Conservation (phyloP, 768 basidiomycete species). For the Boletus vinaceobasis region DNA sequence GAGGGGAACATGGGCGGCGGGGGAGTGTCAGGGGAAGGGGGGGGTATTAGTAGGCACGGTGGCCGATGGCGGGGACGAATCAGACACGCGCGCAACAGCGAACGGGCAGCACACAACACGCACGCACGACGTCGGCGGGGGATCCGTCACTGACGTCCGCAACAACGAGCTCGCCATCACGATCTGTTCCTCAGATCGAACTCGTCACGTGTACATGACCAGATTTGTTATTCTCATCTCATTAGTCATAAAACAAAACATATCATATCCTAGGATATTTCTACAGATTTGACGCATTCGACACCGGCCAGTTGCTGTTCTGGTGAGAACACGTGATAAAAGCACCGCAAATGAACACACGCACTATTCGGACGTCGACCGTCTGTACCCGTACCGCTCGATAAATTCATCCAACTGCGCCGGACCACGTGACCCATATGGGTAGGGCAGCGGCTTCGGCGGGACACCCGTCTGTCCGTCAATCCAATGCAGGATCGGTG, state of each 20-base stretch:
- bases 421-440: slow-evolving; percentile 96
- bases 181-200: slow-evolving; percentile 29
- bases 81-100: slow-evolving; percentile 18
- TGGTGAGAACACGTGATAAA: background rate
- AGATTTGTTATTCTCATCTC: slow-evolving; percentile 1
- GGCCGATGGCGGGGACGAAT: slow-evolving; percentile 20
- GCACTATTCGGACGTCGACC: slow-evolving; percentile 69
- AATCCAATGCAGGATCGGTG: slow-evolving; percentile 94
- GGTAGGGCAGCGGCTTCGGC: slow-evolving; percentile 76
- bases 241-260: too few species aligned
- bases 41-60: slow-evolving; percentile 8
- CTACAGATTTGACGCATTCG: slow-evolving; percentile 26
- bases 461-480: slow-evolving; percentile 66
- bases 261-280: background rate
- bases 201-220: slow-evolving; percentile 22
- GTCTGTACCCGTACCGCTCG: slow-evolving; percentile 71
- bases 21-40: background rate
- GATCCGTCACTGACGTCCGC: slow-evolving; percentile 23
- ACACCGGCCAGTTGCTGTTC: slow-evolving; percentile 27
- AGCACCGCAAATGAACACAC: slow-evolving; percentile 26
- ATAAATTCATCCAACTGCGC: slow-evolving; percentile 77
- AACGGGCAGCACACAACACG: slow-evolving; percentile 5
- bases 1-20: too few species aligned
- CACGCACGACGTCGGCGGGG: slow-evolving; percentile 28
- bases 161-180: slow-evolving; percentile 23